A percentile compares a stretch with the other conserved stretches of the same genome.
phyloP scores from a whole-genome alignment of 495 filamentous ascomycete species.

The Hyphodiscus hymeniophilus region DNA sequence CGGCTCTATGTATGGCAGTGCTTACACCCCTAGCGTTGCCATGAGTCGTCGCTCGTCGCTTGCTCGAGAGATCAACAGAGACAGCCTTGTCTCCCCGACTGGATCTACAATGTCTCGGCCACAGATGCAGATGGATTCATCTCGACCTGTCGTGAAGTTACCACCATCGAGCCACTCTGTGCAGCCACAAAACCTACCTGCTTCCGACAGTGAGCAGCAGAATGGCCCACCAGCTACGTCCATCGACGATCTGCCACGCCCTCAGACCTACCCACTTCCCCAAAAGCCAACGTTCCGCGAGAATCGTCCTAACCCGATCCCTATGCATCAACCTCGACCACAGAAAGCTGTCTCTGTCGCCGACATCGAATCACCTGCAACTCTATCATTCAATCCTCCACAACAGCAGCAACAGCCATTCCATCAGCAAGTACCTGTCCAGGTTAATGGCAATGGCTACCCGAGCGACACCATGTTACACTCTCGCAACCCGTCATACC shows the following conservation, averaged over 20 bases:
- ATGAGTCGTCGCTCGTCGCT: slow-evolving; percentile 89
- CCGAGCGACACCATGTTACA: slow-evolving; percentile 48
- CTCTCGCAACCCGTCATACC: slow-evolving; percentile 62
- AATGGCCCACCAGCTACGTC: slow-evolving; percentile 19
- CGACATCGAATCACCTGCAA: slow-evolving; percentile 82
- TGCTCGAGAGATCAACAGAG: slow-evolving; percentile 64
- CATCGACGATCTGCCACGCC: slow-evolving; percentile 37
- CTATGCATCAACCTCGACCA: slow-evolving; percentile 93
- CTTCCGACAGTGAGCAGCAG: slow-evolving; percentile 13
- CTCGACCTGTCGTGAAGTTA: slow-evolving; percentile 77
- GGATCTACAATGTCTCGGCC: slow-evolving; percentile 67
- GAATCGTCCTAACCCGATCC: slow-evolving; percentile 63
- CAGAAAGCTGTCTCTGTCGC: slow-evolving; percentile 93
- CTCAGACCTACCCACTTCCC: slow-evolving; percentile 51
- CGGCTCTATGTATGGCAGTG: slow-evolving; percentile 73
- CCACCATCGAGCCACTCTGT: slow-evolving; percentile 46
- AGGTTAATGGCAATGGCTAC: slow-evolving; percentile 50
- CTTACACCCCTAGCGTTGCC: slow-evolving; percentile 84
- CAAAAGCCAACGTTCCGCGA: slow-evolving; percentile 73
- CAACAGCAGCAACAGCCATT: slow-evolving; percentile 74
- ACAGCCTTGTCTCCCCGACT: slow-evolving; percentile 65
- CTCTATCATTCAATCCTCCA: slow-evolving; percentile 54
- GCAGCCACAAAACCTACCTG: slow-evolving; percentile 13
- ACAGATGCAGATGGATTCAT: slow-evolving; percentile 48
- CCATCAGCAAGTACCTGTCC: slow-evolving; percentile 79